A percentile compares a stretch with the other conserved stretches of the same genome.
These are phyloP conservation scores for Thymus quinquecostatus DNA, from an alignment of 257 asterid species.

Conservation along the genomic window DNA sequence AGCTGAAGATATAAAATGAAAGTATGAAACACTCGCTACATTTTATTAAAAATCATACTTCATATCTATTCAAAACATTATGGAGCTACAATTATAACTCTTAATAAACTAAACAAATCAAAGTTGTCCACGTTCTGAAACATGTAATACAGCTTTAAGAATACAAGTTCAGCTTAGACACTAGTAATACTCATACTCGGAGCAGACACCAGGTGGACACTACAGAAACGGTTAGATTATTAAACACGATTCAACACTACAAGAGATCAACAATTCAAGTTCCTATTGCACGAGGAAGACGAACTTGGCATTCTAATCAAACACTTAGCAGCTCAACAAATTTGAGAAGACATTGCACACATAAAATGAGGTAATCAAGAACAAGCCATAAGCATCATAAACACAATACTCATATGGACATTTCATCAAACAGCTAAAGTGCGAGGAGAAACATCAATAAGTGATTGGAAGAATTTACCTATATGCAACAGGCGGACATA, in stretches of 20 bases:
- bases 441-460: slow-evolving; percentile 5
- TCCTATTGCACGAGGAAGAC: not conserved
- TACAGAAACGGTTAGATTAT: no score
- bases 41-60: not conserved
- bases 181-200: no score
- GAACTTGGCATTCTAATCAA: not conserved
- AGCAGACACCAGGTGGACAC: no score
- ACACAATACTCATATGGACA: not conserved
- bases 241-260: not conserved
- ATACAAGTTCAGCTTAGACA: no score
- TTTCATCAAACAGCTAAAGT: slow-evolving; percentile 23
- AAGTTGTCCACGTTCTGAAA: no score
- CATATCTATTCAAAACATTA: no score
- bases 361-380: not conserved
- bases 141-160: no score
- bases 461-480: not conserved
- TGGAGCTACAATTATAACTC: no score
- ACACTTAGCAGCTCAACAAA: not conserved
- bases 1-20: not conserved
- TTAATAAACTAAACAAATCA: no score
- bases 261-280: not conserved
- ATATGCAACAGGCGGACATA: not conserved
- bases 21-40: not conserved
- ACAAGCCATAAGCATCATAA: not conserved
- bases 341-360: not conserved